Evolutionary conservation across 345 rosid species (phyloP), one percentile per base, ranked within the genome.

Genomic region (Acer campestre): DNA sequence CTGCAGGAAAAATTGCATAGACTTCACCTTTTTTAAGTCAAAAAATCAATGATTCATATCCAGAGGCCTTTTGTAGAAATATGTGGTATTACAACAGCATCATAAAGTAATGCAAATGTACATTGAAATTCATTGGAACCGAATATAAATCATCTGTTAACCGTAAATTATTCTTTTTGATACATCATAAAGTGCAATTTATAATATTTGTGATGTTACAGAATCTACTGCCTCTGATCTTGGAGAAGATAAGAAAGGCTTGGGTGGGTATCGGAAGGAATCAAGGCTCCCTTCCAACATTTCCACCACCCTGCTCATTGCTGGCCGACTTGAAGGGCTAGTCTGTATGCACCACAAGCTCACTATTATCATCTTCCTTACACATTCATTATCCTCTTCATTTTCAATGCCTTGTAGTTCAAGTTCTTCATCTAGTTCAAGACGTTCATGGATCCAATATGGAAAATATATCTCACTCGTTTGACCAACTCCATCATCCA

Each of bases 241-340:
- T 31, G 55, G 31, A 13, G 71, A 68, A 20, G 31, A 68, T 11
- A 68, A n/a, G 55, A 68, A 44, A 18, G 71, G 71, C 31, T 40
- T 67, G 9, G 71, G 71, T 40, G 71, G 55, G 55, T 44, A n/a
- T 40, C n/a, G 53, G 18, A 67, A 20, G 25, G 71, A 67, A 18
- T 40, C 55, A n/a, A 67, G 8, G 29, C 71, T 68, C 22, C 51
- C 71, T 68, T 68, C 53, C 55, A 68, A 68, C 71, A 68, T 40
- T 6, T 68, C 55, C 31, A 68, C 27, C 55, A 68, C 71, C 44
- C 29, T n/a, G 20, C 38, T 23, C 67, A 63, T 59, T n/a, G 64
- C 1, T 62, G 68, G 68, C 11, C 68, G 10, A 1, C 27, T 65
- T 16, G n/a, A 27, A 2, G 68, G 68, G 10, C 7, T 35, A 6